phyloP scores from a whole-genome alignment of 2,329 filamentous ascomycete species.

The Elsinoe batatas region DNA sequence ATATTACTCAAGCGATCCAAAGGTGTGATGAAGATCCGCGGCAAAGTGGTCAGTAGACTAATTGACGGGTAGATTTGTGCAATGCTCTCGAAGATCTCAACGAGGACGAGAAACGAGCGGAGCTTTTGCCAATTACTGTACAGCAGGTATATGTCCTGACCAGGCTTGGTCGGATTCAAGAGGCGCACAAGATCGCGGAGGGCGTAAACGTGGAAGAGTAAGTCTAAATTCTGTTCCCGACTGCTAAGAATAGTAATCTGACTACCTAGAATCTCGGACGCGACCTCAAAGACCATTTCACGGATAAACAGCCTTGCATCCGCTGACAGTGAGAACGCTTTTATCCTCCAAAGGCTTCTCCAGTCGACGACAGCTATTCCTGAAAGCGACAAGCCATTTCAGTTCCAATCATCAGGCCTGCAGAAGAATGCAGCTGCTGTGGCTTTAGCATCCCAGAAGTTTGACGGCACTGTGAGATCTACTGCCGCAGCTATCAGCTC shows the following conservation, averaged over 20 bases:
- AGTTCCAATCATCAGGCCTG: slow-evolving; percentile 56
- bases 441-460: slow-evolving; percentile 59
- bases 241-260: not conserved
- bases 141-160: slow-evolving; percentile 67
- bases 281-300: slow-evolving; percentile 55
- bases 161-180: slow-evolving; percentile 53
- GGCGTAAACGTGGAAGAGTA: slow-evolving; percentile 54
- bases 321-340: slow-evolving; percentile 51
- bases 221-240: slow-evolving; percentile 22
- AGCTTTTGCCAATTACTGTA: slow-evolving; percentile 64
- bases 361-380: slow-evolving; percentile 44
- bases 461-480: slow-evolving; percentile 50
- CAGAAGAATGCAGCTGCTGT: slow-evolving; percentile 55
- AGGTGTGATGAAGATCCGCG: slow-evolving; percentile 24
- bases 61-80: slow-evolving; percentile 47
- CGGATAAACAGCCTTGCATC: slow-evolving; percentile 54
- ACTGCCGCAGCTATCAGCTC: slow-evolving; percentile 42
- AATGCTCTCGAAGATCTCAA: slow-evolving; percentile 62
- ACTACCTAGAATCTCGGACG: slow-evolving; percentile 50
- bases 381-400: slow-evolving; percentile 56
- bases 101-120: slow-evolving; percentile 63
- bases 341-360: slow-evolving; percentile 53
- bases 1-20: slow-evolving; percentile 60
- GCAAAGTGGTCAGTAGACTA: slow-evolving; percentile 2
- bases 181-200: slow-evolving; percentile 54